These are phyloP conservation scores for Pichia cactophila DNA, from an alignment of 1,139 yeast genomes.

Conservation along the genomic window DNA sequence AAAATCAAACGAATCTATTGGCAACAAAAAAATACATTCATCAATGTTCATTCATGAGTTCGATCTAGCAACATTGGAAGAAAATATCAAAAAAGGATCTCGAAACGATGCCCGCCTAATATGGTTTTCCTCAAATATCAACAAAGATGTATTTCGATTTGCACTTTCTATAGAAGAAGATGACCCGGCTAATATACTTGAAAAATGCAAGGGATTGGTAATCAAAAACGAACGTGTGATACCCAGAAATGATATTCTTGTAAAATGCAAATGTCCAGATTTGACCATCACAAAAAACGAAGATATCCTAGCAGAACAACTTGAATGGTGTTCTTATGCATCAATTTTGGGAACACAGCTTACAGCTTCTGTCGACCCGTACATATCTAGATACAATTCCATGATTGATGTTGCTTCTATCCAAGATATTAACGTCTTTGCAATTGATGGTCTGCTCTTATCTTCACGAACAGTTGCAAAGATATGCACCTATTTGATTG, in stretches of 20 bases:
- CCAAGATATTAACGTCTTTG: conserved; percentile 11
- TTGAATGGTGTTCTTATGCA: conserved; percentile 27
- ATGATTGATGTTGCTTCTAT: conserved; percentile 9
- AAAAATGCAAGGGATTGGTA: background rate
- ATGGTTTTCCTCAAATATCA: conserved; percentile 33
- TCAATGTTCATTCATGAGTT: conserved; percentile 20
- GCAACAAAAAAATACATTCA: conserved; percentile 17
- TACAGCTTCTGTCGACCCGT: conserved; percentile 16
- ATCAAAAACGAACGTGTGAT: background rate
- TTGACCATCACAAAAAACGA: conserved; percentile 16
- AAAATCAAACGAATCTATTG: conserved; percentile 17
- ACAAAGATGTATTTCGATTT: conserved; percentile 7
- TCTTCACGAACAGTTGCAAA: conserved; percentile 2
- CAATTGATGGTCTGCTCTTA: conserved; percentile 15
- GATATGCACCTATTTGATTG: conserved; percentile 3
- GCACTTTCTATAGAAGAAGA: conserved; percentile 4
- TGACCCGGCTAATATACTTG: background rate
- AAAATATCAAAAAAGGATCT: conserved; percentile 14
- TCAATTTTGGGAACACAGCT: conserved; percentile 22
- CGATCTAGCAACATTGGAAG: conserved; percentile 14
- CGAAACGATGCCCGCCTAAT: conserved; percentile 28
- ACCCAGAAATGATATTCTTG: background rate
- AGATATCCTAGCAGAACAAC: conserved; percentile 16
- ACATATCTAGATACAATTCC: conserved; percentile 19
- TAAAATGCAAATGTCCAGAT: conserved; percentile 15